Evolutionary conservation across 805 yeast genomes (phyloP).

Genomic region (Candida bentonensis): DNA sequence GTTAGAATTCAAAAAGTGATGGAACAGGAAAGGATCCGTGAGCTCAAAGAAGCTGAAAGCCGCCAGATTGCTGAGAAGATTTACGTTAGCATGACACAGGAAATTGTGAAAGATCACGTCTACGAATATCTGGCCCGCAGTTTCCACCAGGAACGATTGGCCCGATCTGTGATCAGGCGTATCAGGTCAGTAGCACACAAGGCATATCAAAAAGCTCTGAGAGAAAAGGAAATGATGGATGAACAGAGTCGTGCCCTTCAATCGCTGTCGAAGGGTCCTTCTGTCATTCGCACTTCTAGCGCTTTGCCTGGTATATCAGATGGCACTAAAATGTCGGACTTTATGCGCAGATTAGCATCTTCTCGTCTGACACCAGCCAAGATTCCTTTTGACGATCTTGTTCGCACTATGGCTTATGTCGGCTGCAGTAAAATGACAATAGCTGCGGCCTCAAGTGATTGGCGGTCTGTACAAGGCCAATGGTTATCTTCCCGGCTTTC

Average conservation of each 20-base stretch:
- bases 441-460: slow-evolving; percentile 9
- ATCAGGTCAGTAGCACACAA: slow-evolving; percentile 21
- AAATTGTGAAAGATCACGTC: slow-evolving; percentile 25
- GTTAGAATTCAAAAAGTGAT: slow-evolving; percentile 1
- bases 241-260: slow-evolving; percentile 15
- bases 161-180: slow-evolving; percentile 18
- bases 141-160: slow-evolving; percentile 22
- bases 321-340: no score
- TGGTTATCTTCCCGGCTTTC: slow-evolving; percentile 8
- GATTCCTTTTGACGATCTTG: slow-evolving; percentile 27
- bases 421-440: neutral
- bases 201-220: slow-evolving; percentile 6
- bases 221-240: slow-evolving; percentile 18
- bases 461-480: slow-evolving; percentile 15
- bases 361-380: slow-evolving; percentile 7
- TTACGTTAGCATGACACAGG: slow-evolving; percentile 37
- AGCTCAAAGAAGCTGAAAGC: neutral
- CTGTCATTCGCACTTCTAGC: neutral
- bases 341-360: neutral
- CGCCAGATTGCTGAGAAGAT: slow-evolving; percentile 23
- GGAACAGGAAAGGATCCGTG: slow-evolving; percentile 12
- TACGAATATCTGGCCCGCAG: slow-evolving; percentile 25
- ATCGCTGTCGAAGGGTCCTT: neutral
- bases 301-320: no score
- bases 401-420: slow-evolving; percentile 20